phyloP scores from a whole-genome alignment of 768 basidiomycete genomes.

The Lactarius pseudohatsudake region DNA sequence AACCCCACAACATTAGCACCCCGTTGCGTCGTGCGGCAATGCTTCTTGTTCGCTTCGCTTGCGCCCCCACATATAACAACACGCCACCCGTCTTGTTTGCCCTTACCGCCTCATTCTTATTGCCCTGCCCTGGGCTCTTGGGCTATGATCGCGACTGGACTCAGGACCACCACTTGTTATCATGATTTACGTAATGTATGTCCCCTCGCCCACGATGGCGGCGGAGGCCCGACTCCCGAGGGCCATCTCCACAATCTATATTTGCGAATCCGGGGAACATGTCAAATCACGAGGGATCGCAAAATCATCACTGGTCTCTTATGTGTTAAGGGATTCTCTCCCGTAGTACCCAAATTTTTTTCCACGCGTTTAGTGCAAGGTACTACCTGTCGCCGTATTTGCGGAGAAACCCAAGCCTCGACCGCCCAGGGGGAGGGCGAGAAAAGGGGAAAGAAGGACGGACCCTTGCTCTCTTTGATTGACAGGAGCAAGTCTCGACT shows the following conservation, averaged over 20 bases:
- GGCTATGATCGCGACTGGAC: neutral
- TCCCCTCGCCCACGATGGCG: neutral
- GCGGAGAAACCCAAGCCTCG: conserved; percentile 3
- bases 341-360: neutral
- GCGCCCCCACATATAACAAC: neutral
- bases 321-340: neutral
- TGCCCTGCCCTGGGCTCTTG: neutral
- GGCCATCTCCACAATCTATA: neutral
- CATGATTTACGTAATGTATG: neutral
- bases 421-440: neutral
- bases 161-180: neutral
- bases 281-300: neutral
- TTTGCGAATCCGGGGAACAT: conserved; percentile 1
- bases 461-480: neutral
- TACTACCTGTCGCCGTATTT: neutral
- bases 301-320: neutral
- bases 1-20: neutral
- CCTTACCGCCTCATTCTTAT: neutral
- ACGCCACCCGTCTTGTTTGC: neutral
- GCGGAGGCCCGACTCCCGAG: too few relatives aligned
- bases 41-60: neutral
- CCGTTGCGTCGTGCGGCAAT: neutral
- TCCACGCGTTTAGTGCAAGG: neutral
- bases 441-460: neutral
- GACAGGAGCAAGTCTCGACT: conserved; percentile 1